Conservation (phyloP, 2,329 filamentous ascomycete species). For the Knoxdaviesia capensis region DNA sequence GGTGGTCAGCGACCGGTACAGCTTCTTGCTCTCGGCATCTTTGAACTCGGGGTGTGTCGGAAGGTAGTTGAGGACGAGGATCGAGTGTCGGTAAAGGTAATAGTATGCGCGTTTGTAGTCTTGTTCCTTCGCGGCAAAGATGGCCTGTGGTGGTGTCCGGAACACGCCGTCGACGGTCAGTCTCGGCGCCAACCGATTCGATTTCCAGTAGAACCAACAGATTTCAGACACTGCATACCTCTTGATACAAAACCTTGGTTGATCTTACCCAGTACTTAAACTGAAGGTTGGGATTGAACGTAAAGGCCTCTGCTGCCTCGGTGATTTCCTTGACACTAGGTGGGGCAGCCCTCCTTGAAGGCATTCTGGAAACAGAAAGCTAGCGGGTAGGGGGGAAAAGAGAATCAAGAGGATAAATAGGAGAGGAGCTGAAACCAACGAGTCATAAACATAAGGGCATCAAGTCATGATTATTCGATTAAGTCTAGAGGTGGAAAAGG, state of each 20-base stretch:
- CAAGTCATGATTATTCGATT: too few relatives aligned
- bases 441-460: too few relatives aligned
- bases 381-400: background rate
- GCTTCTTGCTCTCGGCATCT: conserved; percentile 40
- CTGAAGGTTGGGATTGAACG: conserved; percentile 58
- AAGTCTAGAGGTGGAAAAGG: too few relatives aligned
- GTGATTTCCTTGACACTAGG: conserved; percentile 57
- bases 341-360: conserved; percentile 1
- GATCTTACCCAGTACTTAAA: conserved; percentile 69
- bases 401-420: background rate
- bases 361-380: background rate
- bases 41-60: conserved; percentile 57
- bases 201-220: too few relatives aligned
- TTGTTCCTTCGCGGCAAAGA: conserved; percentile 67
- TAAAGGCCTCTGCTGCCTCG: conserved; percentile 55
- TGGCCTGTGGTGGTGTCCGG: conserved; percentile 32
- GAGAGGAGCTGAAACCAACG: too few relatives aligned
- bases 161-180: background rate
- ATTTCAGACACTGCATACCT: conserved; percentile 32
- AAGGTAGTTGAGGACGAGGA: conserved; percentile 61
- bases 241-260: conserved; percentile 57
- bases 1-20: conserved; percentile 31
- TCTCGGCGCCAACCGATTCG: too few relatives aligned
- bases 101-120: conserved; percentile 81
- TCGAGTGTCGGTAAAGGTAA: conserved; percentile 73